Evolutionary conservation across 495 filamentous ascomycete genomes (phyloP), one percentile per base, ranked within the genome.

Genomic region (Delitschia confertaspora): DNA sequence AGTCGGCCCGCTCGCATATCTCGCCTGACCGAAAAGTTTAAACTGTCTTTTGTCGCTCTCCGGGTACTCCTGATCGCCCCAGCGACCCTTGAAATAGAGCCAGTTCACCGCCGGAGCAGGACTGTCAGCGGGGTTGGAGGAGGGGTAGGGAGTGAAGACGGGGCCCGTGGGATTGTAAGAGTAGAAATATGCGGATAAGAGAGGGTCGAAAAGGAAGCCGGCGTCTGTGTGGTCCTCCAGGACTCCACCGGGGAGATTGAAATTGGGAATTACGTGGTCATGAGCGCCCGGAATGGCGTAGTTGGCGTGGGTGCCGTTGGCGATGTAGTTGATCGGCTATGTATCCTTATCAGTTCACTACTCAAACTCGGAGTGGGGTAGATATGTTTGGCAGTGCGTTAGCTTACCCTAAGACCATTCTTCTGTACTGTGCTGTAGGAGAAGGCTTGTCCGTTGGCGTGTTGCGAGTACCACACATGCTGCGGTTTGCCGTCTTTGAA

Each of bases 391-490:
- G 22, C 18, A 50, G 9, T 11, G 10, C 33, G 33, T 16, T 35
- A n/a, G n/a, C n/a, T n/a, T n/a, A n/a, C n/a, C n/a, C 51, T 39
- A 3, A 20, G 2, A 37, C 36, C 36, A 2, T 45, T 33, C 23
- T 14, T 33, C 18, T 43, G 22, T 53, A 80, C 78, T 42, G 76
- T 65, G 5, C 72, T 55, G 55, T 79, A 83, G 6, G 66, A 73
- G 57, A 80, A 83, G 6, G 79, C 78, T 57, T 79, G 65, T 18
- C 78, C 78, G 45, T 69, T 69, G 36, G 68, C 55, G 51, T 83
- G 79, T 53, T 82, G 77, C 51, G 69, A 74, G 47, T 69, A 80
- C 76, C 77, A 83, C 21, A 83, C 60, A 10, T 70, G 64, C 44
- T 70, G 56, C 1, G 79, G 79, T 6, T 51, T 46, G 19, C 75